These are phyloP conservation scores for Pholiota molesta DNA, from an alignment of 768 basidiomycete species.

Conservation along the genomic window DNA sequence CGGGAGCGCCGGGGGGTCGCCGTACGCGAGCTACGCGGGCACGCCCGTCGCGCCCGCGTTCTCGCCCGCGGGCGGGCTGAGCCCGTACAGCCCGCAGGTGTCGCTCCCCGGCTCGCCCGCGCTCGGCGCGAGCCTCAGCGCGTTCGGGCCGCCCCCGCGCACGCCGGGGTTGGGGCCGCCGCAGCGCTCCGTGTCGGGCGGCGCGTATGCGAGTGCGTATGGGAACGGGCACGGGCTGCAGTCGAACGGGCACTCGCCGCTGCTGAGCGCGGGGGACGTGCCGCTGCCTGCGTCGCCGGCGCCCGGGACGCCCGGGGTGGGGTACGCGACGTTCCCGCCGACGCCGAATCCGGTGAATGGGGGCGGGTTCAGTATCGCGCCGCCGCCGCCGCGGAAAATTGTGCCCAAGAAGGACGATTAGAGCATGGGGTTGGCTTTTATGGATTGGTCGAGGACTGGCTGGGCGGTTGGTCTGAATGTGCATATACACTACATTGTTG, in stretches of 20 bases:
- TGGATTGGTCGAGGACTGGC: background rate
- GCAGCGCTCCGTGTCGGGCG: conserved; percentile 11
- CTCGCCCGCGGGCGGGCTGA: conserved; percentile 28
- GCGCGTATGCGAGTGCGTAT: conserved; percentile 4
- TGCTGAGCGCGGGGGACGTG: conserved; percentile 22
- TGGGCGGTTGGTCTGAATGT: background rate
- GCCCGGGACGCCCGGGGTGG: conserved; percentile 31
- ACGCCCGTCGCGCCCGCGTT: conserved; percentile 35
- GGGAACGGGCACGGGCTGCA: conserved; percentile 15
- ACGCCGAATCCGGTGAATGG: conserved; percentile 33
- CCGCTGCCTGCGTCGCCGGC: conserved; percentile 25
- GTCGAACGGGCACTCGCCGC: conserved; percentile 17
- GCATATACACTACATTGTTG: background rate
- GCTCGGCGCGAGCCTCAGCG: background rate
- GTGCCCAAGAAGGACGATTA: conserved; percentile 41
- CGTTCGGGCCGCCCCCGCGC: conserved; percentile 11
- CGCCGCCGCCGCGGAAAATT: conserved; percentile 25
- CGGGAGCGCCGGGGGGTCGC: conserved; percentile 32
- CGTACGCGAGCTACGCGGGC: conserved; percentile 36
- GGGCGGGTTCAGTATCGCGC: conserved; percentile 28
- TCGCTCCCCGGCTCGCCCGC: conserved; percentile 28
- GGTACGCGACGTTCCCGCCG: conserved; percentile 35
- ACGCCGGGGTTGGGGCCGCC: conserved; percentile 3
- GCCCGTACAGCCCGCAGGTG: conserved; percentile 31
- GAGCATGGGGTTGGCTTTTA: background rate